Evolutionary conservation across 2,329 filamentous ascomycete genomes (phyloP).

Genomic region (Pyricularia sp.): DNA sequence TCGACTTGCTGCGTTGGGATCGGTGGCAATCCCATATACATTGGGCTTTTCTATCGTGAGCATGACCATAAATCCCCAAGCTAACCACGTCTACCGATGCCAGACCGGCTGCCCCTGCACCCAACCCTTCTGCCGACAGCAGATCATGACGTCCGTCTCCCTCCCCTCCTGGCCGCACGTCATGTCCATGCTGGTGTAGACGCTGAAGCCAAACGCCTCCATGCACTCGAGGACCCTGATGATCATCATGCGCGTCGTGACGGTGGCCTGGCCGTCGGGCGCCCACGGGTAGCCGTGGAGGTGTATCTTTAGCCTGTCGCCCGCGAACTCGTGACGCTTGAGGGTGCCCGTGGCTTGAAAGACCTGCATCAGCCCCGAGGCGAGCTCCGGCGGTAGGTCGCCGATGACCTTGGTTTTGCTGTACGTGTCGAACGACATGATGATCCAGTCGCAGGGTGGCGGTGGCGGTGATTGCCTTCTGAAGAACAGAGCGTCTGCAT

Average conservation of each 20-base stretch:
- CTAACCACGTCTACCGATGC: background rate
- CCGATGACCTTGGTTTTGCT: slow-evolving; percentile 24
- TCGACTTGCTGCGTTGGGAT: too few species aligned
- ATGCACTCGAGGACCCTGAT: slow-evolving; percentile 23
- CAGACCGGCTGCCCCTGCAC: background rate
- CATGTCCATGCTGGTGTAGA: slow-evolving; percentile 26
- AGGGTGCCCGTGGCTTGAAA: slow-evolving; percentile 10
- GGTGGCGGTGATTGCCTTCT: slow-evolving; percentile 23
- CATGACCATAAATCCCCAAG: too few species aligned
- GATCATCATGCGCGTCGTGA: slow-evolving; percentile 23
- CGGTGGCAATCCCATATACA: too few species aligned
- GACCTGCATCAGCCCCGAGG: slow-evolving; percentile 9
- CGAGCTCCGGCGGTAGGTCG: slow-evolving; percentile 12
- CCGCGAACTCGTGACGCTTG: slow-evolving; percentile 6
- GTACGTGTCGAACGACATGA: slow-evolving; percentile 22
- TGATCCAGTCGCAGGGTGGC: slow-evolving; percentile 24
- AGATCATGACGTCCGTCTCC: slow-evolving; percentile 11
- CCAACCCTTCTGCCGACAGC: slow-evolving; percentile 5
- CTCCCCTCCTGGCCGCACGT: slow-evolving; percentile 12
- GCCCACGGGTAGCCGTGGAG: slow-evolving; percentile 23
- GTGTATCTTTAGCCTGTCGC: slow-evolving; percentile 11
- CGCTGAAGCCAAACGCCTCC: slow-evolving; percentile 25
- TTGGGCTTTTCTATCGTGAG: too few species aligned
- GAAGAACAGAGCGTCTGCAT: slow-evolving; percentile 25
- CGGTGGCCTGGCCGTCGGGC: slow-evolving; percentile 22